These are phyloP conservation scores for Phytophthora syringae DNA, from an alignment of 352 stramenopile genomes.

Conservation along the genomic window DNA sequence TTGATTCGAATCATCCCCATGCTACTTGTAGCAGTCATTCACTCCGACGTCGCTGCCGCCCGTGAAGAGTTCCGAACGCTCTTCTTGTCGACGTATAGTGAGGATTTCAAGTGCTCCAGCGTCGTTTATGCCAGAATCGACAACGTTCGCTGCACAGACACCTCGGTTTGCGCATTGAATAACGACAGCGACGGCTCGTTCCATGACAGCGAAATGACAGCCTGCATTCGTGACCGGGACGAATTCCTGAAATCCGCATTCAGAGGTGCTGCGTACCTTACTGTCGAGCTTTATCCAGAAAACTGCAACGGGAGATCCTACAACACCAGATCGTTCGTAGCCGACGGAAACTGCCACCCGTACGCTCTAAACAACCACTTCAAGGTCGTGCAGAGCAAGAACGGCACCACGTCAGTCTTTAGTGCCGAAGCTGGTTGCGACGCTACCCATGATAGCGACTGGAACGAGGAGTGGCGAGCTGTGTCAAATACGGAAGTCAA, in stretches of 20 bases:
- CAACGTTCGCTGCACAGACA: constrained; percentile 22
- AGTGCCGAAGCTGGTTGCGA: constrained; percentile 14
- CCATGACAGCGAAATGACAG: constrained; percentile 24
- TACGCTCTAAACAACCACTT: constrained; percentile 23
- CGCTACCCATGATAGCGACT: constrained; percentile 1
- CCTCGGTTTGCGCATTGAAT: constrained; percentile 14
- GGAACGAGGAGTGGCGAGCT: constrained; percentile 21
- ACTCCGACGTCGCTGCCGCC: background rate
- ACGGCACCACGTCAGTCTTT: constrained; percentile 11
- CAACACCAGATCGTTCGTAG: constrained; percentile 26
- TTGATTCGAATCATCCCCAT: background rate
- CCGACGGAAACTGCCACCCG: constrained; percentile 24
- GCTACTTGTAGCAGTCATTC: background rate
- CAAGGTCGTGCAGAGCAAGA: constrained; percentile 8
- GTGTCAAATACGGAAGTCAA: constrained; percentile 6
- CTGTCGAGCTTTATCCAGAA: constrained; percentile 19
- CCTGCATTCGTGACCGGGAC: constrained; percentile 21
- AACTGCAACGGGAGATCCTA: constrained; percentile 23
- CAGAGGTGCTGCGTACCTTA: constrained; percentile 8
- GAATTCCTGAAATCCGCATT: constrained; percentile 15
- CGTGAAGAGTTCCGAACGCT: constrained; percentile 11
- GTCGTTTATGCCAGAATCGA: constrained; percentile 28
- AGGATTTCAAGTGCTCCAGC: constrained; percentile 17
- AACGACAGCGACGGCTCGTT: constrained; percentile 24
- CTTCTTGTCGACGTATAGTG: constrained; percentile 25